Base-by-base conservation (phyloP, 129 eudicot species). In the Arctium lappa region DNA sequence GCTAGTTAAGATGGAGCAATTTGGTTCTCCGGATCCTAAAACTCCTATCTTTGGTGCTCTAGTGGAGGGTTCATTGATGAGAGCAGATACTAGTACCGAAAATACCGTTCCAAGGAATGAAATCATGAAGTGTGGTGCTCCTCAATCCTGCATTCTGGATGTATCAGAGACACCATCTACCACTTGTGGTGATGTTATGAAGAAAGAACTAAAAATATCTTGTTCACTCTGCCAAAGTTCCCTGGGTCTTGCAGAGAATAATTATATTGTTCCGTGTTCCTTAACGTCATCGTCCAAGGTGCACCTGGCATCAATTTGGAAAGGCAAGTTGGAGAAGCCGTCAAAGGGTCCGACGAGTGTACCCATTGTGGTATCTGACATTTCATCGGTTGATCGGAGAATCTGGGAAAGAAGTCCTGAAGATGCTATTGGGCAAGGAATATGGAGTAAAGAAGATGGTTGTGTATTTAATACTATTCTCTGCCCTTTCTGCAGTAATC, bases 391-490 rank as follows among this genome's bases (percentile, higher is more conserved):
- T 72, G 88, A 95, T 88, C 73, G 85, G 69, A 88, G 87, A 79
- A 80, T 91, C 16, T 85, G 69, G 83, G 85, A 85, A 46, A 85
- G 69, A 78, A 87, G 80, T 79, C 29, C 48, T 30, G 88, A 83
- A 75, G 69, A 79, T 69, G 66, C 76, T 79, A 79, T 79, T 50
- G 95, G 88, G 39, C 90, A 94, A 80, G 98, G 94, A 80, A 80
- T 91, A 73, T 95, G 98, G 98, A 89, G 97, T 85, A 87, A 88
- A 86, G 97, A 92, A 86, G 98, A 95, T 83, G 98, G 98, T 13
- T 95, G 98, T 90, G 98, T 95, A 27, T 95, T 85, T 83, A 91
- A 88, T 68, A 80, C 88, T 16, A 50, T 91, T 7, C 82, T 88
- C 80, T 95, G 98, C 86, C 95, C 94, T 79, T 89, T 89, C 80